Evolutionary conservation across 1,139 yeast species (phyloP), one percentile per base, ranked within the genome.

Genomic region (Taiozyma onychis): DNA sequence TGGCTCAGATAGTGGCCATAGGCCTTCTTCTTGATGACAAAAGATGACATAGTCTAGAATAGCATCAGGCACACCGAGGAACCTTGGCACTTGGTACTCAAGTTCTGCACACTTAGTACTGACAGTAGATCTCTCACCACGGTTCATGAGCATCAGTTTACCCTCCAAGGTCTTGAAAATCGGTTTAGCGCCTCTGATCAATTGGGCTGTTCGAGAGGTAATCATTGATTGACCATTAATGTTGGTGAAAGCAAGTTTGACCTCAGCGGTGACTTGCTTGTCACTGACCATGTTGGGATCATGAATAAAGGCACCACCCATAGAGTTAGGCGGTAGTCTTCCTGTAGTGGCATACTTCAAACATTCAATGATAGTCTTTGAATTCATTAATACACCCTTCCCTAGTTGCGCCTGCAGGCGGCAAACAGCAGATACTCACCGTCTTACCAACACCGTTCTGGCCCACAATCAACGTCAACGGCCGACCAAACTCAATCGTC

Each of bases 381-480:
- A 18, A 21, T 37, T 18, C n/a, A 24, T 37, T 18, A 37, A 22
- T 37, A 37, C 18, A n/a, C 6, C 18, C 9, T n/a, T 32, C 18
- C 18, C 35, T 2, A 13, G 35, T 32, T n/a, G 35, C 35, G 35
- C 35, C 14, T 10, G 10, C 16, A 6, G 35, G 9, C 35, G 9
- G 6, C 14, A 18, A 18, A 5, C 14, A 39, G 11, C 43, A 24
- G 8, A 18, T 11, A 56, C 70, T 35, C 54, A 67, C 72, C 0
- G 99, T 95, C 66, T 95, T 95, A n/a, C 99, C 99, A 41, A 97
- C 86, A 42, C 99, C 99, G 69, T 95, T 95, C 53, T 88, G 89
- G 0, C 99, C 99, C 46, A 95, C 96, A 52, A 95, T 93, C 50
- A 95, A 74, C 0, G 99, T 95, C 61, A 95, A 70, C 0, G 99